phyloP scores from a whole-genome alignment of 331 rosid genomes.

The Dryas integrifolia region DNA sequence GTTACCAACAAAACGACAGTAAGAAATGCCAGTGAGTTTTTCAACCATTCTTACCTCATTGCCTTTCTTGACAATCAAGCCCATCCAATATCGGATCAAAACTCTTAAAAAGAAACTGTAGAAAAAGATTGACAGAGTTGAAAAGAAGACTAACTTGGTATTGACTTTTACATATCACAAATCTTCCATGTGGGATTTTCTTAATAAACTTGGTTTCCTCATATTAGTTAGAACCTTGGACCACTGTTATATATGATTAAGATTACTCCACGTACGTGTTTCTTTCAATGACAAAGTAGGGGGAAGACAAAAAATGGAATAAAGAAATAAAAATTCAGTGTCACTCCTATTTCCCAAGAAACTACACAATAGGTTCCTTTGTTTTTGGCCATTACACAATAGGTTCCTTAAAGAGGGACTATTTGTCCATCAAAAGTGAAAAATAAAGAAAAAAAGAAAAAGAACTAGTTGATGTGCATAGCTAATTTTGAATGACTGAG shows the following conservation, averaged over 20 bases:
- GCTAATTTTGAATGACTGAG: not conserved
- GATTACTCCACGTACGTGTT: constrained; percentile 1
- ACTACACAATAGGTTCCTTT: not conserved
- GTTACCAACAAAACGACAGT: constrained; percentile 26
- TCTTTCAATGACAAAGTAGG: constrained; percentile 18
- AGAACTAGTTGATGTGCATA: not conserved
- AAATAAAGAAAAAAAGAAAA: no score
- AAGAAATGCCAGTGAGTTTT: constrained; percentile 30
- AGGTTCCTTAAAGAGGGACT: not conserved
- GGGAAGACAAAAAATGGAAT: constrained; percentile 1
- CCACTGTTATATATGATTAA: not conserved
- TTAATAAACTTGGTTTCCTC: constrained; percentile 39
- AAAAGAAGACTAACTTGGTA: constrained; percentile 9
- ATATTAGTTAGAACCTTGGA: not conserved
- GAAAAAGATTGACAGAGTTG: constrained; percentile 3
- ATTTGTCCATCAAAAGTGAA: not conserved
- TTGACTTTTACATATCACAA: not conserved
- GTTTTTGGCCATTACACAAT: not conserved
- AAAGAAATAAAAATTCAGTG: not conserved
- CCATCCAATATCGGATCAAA: not conserved
- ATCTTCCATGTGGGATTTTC: constrained; percentile 21
- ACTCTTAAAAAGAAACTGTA: not conserved
- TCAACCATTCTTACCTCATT: constrained; percentile 60
- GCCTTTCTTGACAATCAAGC: constrained; percentile 25
- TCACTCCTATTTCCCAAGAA: not conserved